A percentile compares a stretch with the other conserved stretches of the same genome.
phyloP scores from a whole-genome alignment of 331 rosid genomes.

The Rosa hybrid region DNA sequence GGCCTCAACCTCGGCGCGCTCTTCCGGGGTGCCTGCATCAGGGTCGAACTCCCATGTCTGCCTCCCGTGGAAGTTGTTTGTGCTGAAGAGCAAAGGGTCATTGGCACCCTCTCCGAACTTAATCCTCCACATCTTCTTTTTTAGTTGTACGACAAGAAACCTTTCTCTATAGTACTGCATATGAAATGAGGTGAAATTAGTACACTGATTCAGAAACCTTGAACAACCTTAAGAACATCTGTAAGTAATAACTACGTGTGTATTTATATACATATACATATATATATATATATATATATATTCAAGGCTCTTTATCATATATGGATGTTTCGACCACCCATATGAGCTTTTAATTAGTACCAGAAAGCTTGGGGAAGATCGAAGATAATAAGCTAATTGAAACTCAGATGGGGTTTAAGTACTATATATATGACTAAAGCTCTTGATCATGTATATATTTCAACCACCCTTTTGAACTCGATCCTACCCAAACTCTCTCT shows the following conservation, averaged over 20 bases:
- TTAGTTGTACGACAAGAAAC: neutral
- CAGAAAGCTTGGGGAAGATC: neutral
- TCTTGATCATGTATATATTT: neutral
- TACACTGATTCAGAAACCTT: neutral
- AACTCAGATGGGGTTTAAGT: neutral
- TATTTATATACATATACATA: too few relatives aligned
- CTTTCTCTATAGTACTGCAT: neutral
- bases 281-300: too few relatives aligned
- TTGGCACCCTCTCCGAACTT: constrained; percentile 27
- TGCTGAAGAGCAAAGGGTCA: constrained; percentile 17
- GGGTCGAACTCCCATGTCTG: constrained; percentile 45
- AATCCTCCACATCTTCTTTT: constrained; percentile 30
- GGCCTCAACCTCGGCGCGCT: constrained; percentile 42
- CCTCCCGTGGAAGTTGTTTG: constrained; percentile 34
- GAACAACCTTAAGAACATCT: neutral
- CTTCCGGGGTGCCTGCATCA: constrained; percentile 36
- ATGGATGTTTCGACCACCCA: neutral
- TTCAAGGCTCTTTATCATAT: too few relatives aligned
- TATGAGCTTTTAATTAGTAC: neutral
- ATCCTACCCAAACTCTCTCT: too few relatives aligned
- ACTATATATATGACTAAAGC: neutral
- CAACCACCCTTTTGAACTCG: neutral
- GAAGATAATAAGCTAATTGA: neutral
- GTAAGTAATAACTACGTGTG: neutral
- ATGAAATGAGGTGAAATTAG: constrained; percentile 1